Evolutionary conservation across 2,329 filamentous ascomycete species (phyloP), one percentile per base, ranked within the genome.

Genomic region (Hawksworthiomyces lignivorus): DNA sequence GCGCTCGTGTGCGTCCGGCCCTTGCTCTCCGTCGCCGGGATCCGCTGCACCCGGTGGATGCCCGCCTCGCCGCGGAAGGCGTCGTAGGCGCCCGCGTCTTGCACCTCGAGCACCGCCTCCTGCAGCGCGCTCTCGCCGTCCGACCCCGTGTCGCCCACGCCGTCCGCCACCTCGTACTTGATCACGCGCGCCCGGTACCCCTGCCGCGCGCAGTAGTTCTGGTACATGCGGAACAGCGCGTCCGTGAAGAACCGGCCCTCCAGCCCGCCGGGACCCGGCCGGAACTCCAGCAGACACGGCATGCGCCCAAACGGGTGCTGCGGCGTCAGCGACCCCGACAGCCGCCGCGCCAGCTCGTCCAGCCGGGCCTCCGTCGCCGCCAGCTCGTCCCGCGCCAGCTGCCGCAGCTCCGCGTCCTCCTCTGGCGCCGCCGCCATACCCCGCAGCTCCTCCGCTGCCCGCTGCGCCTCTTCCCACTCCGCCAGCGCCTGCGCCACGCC

Each of bases 1-100:
- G 89, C 89, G 56, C 85, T 92, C 10, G 92, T 98, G 62, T 98
- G 92, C 14, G 87, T 92, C 21, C 92, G 80, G 2, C 92, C 92
- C 58, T 87, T 90, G 51, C 73, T 85, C 61, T 98, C 92, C 1
- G 92, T 98, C 10, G 82, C 82, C 2, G 92, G 92, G 4, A 98
- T 82, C 20, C 92, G 80, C 68, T 98, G 92, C 0, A 98, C 92
- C 21, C 92, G 79, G 60, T 98, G 92, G 51, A 98, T 92, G 24
- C 92, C 92, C 4, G 90, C 87, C 63, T 98, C 92, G 53, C 82
- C 82, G 47, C 90, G 77, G 54, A 98, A 77, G 2, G 78, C 57
- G 46, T 84, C 86, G 62, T 95, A 98, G 18, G 88, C 82, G 22
- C 87, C 87, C 2, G 77, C 65, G 37, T 80, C 75, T 45, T 82